Conservation (phyloP, 306 rosid species). For the Castanea mollissima region DNA sequence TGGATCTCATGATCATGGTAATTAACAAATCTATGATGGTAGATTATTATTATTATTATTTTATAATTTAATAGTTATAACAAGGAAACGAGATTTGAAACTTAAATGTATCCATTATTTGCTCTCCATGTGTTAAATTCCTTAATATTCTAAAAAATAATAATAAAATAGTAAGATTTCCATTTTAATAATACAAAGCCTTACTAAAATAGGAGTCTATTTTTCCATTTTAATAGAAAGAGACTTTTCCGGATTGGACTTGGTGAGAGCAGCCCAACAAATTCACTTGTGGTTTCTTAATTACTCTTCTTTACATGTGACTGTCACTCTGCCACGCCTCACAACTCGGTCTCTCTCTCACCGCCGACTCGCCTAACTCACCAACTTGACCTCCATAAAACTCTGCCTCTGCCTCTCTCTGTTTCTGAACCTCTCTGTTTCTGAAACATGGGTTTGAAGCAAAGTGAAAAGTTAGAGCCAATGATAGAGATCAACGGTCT, state of each 20-base stretch:
- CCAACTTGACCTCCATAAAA: background rate
- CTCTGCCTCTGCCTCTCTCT: background rate
- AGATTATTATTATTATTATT: no score
- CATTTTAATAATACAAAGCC: no score
- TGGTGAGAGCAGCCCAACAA: background rate
- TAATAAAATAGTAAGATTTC: no score
- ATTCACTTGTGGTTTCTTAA: background rate
- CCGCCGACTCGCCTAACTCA: slow-evolving; percentile 7
- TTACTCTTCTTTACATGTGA: background rate
- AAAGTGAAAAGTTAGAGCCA: slow-evolving; percentile 26
- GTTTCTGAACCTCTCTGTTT: background rate
- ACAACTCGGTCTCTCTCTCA: background rate
- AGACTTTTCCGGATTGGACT: background rate
- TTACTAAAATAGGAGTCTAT: no score
- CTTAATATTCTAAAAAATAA: no score
- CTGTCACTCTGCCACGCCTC: slow-evolving; percentile 24
- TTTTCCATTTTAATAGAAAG: no score
- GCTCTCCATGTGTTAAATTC: no score
- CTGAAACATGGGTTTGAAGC: slow-evolving; percentile 29
- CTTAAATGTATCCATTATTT: no score
- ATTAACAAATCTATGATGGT: no score
- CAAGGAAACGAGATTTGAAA: no score
- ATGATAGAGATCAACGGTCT: slow-evolving; percentile 58
- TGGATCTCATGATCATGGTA: no score
- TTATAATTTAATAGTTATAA: no score